Conservation (phyloP, 345 rosid species). For the Sapria himalayana region DNA sequence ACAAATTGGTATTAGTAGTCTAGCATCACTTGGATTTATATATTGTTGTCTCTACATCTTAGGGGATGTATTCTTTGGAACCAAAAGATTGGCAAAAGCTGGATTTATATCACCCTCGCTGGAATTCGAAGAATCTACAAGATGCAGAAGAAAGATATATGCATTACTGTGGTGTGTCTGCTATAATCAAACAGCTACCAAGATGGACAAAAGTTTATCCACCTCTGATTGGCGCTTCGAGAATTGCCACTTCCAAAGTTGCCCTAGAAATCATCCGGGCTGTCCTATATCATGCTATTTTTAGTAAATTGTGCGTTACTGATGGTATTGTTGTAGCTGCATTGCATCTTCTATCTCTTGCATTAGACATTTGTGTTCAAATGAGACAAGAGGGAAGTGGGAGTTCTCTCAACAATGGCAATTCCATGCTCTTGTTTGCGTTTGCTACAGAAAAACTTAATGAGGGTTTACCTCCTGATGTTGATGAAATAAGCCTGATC, state of each 20-base stretch:
- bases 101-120: slow-evolving; percentile 82
- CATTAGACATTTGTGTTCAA: slow-evolving; percentile 52
- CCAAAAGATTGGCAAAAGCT: slow-evolving; percentile 76
- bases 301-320: slow-evolving; percentile 51
- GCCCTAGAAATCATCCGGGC: slow-evolving; percentile 51
- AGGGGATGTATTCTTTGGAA: slow-evolving; percentile 77
- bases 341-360: slow-evolving; percentile 61
- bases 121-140: slow-evolving; percentile 81
- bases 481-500: slow-evolving; percentile 46
- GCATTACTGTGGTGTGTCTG: slow-evolving; percentile 49
- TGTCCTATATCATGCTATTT: slow-evolving; percentile 54
- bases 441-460: slow-evolving; percentile 44
- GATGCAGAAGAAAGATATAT: slow-evolving; percentile 83
- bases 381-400: slow-evolving; percentile 20
- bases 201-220: slow-evolving; percentile 58
- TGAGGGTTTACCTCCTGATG: slow-evolving; percentile 25
- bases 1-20: too few relatives aligned
- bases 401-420: slow-evolving; percentile 14
- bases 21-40: too few relatives aligned
- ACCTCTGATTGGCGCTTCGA: slow-evolving; percentile 49
- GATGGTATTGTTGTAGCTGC: slow-evolving; percentile 54
- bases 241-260: slow-evolving; percentile 55
- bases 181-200: slow-evolving; percentile 69
- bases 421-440: slow-evolving; percentile 24
- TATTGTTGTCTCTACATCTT: slow-evolving; percentile 8